Conservation (phyloP, 208 protist species). For the Trypanosoma conorhini region DNA sequence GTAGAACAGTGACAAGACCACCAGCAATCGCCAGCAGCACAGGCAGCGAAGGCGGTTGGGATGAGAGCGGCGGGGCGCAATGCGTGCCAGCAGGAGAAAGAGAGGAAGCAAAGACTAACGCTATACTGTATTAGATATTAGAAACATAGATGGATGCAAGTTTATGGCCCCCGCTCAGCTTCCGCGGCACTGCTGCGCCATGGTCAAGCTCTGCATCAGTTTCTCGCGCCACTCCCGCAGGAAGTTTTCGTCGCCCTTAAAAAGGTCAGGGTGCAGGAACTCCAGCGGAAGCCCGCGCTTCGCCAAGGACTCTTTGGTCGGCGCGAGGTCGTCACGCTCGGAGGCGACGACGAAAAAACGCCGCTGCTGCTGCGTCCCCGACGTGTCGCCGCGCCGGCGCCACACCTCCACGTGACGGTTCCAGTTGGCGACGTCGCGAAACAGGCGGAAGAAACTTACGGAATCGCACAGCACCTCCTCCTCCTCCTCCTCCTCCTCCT, state of each 20-base stretch:
- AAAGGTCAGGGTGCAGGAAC: slow-evolving; percentile 59
- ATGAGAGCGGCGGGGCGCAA: neutral
- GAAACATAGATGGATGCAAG: slow-evolving; percentile 1
- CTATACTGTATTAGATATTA: slow-evolving; percentile 5
- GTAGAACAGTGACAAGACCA: neutral
- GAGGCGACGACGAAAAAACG: slow-evolving; percentile 76
- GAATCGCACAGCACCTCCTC: slow-evolving; percentile 14
- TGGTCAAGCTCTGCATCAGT: slow-evolving; percentile 17
- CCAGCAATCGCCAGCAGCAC: neutral
- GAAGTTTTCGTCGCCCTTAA: slow-evolving; percentile 41
- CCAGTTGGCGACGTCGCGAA: slow-evolving; percentile 67
- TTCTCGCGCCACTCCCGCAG: slow-evolving; percentile 28
- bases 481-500: slow-evolving; percentile 5
- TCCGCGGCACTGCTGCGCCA: neutral
- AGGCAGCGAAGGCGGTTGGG: neutral
- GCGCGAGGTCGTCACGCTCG: slow-evolving; percentile 52
- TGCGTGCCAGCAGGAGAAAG: neutral
- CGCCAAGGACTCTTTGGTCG: slow-evolving; percentile 44
- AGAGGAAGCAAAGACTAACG: neutral
- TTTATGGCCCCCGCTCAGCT: neutral
- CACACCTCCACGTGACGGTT: slow-evolving; percentile 70
- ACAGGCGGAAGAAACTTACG: slow-evolving; percentile 77
- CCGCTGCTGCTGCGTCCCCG: slow-evolving; percentile 11
- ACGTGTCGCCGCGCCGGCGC: neutral
- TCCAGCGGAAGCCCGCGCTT: slow-evolving; percentile 77